Conservation (phyloP, 495 filamentous ascomycete species). For the Annulohypoxylon bovei region DNA sequence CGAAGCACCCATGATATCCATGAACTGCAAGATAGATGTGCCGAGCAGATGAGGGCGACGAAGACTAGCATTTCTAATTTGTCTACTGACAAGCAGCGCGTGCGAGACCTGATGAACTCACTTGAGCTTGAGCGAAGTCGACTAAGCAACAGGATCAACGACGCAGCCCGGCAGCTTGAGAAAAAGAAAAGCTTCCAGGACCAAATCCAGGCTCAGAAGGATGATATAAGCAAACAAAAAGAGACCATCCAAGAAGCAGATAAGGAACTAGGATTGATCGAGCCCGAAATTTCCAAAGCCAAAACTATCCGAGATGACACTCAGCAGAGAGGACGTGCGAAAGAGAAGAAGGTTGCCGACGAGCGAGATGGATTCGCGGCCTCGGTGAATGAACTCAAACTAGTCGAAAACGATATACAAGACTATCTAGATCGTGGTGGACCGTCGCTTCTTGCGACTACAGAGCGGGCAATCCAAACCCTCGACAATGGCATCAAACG, state of each 20-base stretch:
- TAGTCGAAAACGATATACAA: conserved; percentile 79
- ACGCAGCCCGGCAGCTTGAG: conserved; percentile 76
- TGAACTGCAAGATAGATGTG: conserved; percentile 71
- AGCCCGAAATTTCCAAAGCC: conserved; percentile 77
- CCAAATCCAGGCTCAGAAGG: conserved; percentile 77
- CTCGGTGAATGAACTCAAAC: conserved; percentile 78
- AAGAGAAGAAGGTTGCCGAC: conserved; percentile 77
- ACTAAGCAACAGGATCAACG: conserved; percentile 72
- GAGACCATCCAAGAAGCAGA: conserved; percentile 73
- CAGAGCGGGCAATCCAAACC: conserved; percentile 72
- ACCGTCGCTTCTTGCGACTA: conserved; percentile 71
- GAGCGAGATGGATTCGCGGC: conserved; percentile 75
- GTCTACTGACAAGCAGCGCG: conserved; percentile 73
- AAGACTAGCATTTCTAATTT: conserved; percentile 72
- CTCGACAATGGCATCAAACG: conserved; percentile 72
- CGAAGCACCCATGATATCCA: conserved; percentile 86
- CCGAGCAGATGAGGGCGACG: conserved; percentile 71
- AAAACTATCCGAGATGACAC: conserved; percentile 79
- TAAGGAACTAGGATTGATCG: conserved; percentile 71
- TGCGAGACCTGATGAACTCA: conserved; percentile 69
- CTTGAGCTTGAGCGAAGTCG: conserved; percentile 79
- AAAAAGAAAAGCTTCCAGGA: conserved; percentile 73
- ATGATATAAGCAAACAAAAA: conserved; percentile 71
- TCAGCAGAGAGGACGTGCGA: conserved; percentile 72
- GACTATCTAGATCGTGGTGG: conserved; percentile 83